Evolutionary conservation across 768 basidiomycete genomes (phyloP).

Genomic region (Tubosaeta sp.): DNA sequence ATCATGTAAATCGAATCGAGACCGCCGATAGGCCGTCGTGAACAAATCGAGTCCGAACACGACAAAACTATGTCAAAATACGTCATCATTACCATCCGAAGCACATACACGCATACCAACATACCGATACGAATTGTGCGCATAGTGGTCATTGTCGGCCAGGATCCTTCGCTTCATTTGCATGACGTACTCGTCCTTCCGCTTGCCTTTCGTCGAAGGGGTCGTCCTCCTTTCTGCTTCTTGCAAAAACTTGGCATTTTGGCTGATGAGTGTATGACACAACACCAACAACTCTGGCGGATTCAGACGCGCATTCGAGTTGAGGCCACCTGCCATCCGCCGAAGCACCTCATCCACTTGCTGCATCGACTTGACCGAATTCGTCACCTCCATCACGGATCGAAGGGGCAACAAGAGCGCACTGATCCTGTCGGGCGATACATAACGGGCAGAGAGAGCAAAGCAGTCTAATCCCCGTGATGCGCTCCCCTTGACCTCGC

Average conservation of each 20-base stretch:
- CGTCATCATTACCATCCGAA: neutral
- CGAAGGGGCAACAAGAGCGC: slow-evolving; percentile 74
- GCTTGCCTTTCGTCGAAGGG: slow-evolving; percentile 29
- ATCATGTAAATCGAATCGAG: slow-evolving; percentile 82
- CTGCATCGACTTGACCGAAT: slow-evolving; percentile 71
- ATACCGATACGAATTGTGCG: slow-evolving; percentile 84
- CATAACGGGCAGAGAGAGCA: slow-evolving; percentile 69
- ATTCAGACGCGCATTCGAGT: slow-evolving; percentile 69
- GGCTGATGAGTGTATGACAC: slow-evolving; percentile 86
- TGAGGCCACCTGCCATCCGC: slow-evolving; percentile 78
- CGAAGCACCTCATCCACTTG: slow-evolving; percentile 87
- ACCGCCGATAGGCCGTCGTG: slow-evolving; percentile 79
- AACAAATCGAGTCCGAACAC: slow-evolving; percentile 91
- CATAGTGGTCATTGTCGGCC: slow-evolving; percentile 62
- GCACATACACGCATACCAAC: slow-evolving; percentile 13
- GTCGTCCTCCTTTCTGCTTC: slow-evolving; percentile 39
- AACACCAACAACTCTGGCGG: slow-evolving; percentile 72
- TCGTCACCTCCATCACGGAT: slow-evolving; percentile 82
- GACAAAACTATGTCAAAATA: slow-evolving; percentile 57
- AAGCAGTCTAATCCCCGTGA: slow-evolving; percentile 87
- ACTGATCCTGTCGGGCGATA: slow-evolving; percentile 75
- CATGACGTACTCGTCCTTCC: slow-evolving; percentile 61
- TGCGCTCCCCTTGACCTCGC: slow-evolving; percentile 80
- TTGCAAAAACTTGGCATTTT: slow-evolving; percentile 84
- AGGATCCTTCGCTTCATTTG: slow-evolving; percentile 68